A percentile compares a stretch with the other conserved stretches of the same genome.
Evolutionary conservation across 306 rosid species (phyloP).

Genomic region (Sicyos edulis): DNA sequence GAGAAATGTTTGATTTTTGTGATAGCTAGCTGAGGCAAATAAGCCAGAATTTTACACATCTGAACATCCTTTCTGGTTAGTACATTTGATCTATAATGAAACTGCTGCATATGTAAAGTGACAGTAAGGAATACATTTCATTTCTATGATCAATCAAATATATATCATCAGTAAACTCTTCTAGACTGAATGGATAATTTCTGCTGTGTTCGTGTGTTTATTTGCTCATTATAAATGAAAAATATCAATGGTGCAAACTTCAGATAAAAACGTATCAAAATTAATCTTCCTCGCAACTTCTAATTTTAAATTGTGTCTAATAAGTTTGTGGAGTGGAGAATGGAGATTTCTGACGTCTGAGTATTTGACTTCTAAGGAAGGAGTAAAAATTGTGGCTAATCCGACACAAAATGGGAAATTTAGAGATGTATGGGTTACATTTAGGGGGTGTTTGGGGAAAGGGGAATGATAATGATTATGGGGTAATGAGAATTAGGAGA

Average conservation of each 20-base stretch:
- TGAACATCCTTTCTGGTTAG: conserved; percentile 94
- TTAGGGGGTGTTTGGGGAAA: no score
- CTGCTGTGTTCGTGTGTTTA: not conserved
- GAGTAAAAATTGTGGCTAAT: no score
- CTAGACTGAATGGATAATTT: not conserved
- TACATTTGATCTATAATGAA: conserved; percentile 25
- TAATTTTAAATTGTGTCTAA: no score
- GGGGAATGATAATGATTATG: no score
- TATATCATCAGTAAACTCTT: not conserved
- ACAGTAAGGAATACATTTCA: not conserved
- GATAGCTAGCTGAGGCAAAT: conserved; percentile 84
- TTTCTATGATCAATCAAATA: not conserved
- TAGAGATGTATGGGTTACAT: no score
- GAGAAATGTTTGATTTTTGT: conserved; percentile 86
- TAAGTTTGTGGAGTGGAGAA: no score
- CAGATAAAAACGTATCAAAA: not conserved
- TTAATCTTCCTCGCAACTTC: not conserved
- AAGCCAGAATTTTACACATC: conserved; percentile 87
- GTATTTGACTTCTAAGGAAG: no score
- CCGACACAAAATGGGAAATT: no score
- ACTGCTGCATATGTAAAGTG: not conserved
- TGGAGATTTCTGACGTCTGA: no score
- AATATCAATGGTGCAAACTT: not conserved
- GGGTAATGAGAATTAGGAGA: no score
- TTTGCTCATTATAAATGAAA: not conserved